Conservation (phyloP, 1,284 basidiomycete genomes). For the Mycena citricolor region DNA sequence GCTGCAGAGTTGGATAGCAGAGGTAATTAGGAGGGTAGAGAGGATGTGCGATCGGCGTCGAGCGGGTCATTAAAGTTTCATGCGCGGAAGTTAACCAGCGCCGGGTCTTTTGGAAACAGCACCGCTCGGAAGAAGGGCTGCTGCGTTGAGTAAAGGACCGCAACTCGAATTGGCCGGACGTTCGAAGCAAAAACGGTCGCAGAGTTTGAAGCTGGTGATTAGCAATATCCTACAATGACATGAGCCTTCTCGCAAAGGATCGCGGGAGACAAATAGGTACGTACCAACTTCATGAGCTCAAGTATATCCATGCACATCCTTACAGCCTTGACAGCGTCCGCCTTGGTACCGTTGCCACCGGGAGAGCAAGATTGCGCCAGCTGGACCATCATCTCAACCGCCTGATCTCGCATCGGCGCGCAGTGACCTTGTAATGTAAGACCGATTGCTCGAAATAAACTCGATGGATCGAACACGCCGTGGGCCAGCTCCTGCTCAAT, state of each 20-base stretch:
- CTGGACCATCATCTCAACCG: conserved; percentile 82
- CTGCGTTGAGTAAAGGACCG: conserved; percentile 77
- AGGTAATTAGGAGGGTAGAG: conserved; percentile 40
- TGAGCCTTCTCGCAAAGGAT: conserved; percentile 25
- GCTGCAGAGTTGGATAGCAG: conserved; percentile 42
- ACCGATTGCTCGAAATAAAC: conserved; percentile 80
- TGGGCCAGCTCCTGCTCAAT: conserved; percentile 82
- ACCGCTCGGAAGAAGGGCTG: conserved; percentile 41
- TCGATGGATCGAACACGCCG: conserved; percentile 77
- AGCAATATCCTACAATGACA: conserved; percentile 75
- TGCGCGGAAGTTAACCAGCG: conserved; percentile 58
- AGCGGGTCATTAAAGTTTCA: conserved; percentile 33
- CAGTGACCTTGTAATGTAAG: conserved; percentile 87
- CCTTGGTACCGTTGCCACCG: conserved; percentile 51
- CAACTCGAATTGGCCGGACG: conserved; percentile 80
- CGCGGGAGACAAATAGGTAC: conserved; percentile 33
- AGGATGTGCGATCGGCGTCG: conserved; percentile 42
- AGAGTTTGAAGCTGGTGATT: conserved; percentile 92
- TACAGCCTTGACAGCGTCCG: conserved; percentile 73
- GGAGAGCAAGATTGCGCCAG: conserved; percentile 60
- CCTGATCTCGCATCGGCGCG: conserved; percentile 87
- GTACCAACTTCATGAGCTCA: conserved; percentile 92
- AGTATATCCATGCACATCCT: conserved; percentile 88
- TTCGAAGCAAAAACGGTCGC: conserved; percentile 80
- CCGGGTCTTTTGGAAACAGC: conserved; percentile 56